phyloP scores from a whole-genome alignment of 768 basidiomycete genomes.

The Imleria badia region DNA sequence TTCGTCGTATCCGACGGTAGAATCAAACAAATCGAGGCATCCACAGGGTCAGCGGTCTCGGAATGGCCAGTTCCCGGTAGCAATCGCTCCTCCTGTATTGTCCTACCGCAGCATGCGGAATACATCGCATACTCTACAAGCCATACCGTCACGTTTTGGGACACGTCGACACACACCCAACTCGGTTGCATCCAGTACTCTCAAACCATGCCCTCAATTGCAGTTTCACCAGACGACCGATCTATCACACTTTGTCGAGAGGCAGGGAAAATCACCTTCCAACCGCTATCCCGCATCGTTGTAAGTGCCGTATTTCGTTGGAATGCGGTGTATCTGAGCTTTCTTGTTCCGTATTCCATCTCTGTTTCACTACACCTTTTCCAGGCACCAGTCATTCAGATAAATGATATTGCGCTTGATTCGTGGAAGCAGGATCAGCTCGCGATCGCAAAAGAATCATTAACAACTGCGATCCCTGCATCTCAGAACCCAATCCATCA shows the following conservation, averaged over 20 bases:
- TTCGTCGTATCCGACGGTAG: neutral
- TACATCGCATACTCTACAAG: neutral
- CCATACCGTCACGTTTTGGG: neutral
- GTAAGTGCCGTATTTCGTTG: neutral
- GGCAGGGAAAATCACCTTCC: neutral
- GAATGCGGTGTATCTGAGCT: neutral
- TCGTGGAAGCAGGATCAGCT: neutral
- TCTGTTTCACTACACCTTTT: too few species aligned
- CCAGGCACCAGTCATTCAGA: neutral
- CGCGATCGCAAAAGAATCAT: neutral
- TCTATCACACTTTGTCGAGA: neutral
- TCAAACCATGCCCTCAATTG: neutral
- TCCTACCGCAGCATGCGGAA: neutral
- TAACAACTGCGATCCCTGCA: neutral
- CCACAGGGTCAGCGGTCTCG: neutral
- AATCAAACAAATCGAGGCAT: neutral
- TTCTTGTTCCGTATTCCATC: too few species aligned
- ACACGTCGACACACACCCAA: neutral
- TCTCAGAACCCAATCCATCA: neutral
- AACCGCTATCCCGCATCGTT: neutral
- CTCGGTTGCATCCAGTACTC: neutral
- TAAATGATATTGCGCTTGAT: neutral
- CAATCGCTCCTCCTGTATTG: neutral
- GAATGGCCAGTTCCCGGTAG: neutral
- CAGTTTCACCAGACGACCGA: neutral